phyloP scores from a whole-genome alignment of 2,329 filamentous ascomycete genomes.

The Phialophora chinensis region DNA sequence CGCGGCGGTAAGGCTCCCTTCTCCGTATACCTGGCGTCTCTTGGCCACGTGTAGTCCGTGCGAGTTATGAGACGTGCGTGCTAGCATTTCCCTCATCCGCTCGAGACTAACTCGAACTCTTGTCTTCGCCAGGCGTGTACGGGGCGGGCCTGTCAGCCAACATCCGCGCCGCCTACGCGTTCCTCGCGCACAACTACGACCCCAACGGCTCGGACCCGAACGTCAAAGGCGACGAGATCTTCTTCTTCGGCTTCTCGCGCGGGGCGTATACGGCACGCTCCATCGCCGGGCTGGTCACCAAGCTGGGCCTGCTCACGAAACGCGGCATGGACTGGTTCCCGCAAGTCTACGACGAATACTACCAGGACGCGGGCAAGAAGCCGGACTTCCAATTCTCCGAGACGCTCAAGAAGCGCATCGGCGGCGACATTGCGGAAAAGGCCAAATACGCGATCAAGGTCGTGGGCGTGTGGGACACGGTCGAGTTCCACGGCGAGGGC shows the following conservation, averaged over 20 bases:
- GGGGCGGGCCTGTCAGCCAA: constrained; percentile 35
- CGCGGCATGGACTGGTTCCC: constrained; percentile 40
- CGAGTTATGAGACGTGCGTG: not conserved
- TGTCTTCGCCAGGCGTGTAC: constrained; percentile 25
- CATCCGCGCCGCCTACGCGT: constrained; percentile 37
- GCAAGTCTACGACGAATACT: constrained; percentile 42
- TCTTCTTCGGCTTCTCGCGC: constrained; percentile 57
- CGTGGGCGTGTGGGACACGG: constrained; percentile 43
- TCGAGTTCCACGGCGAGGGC: constrained; percentile 40
- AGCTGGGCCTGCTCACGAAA: constrained; percentile 51
- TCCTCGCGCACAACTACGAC: constrained; percentile 45
- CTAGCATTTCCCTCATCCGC: not conserved
- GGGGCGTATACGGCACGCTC: constrained; percentile 56
- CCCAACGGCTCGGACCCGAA: constrained; percentile 29
- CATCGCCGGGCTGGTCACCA: constrained; percentile 53
- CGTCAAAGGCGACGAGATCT: constrained; percentile 54
- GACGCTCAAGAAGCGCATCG: constrained; percentile 25
- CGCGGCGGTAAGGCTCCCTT: constrained; percentile 29
- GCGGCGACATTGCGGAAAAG: constrained; percentile 43
- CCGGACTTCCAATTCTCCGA: constrained; percentile 31
- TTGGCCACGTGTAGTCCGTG: too few relatives aligned
- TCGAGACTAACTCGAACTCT: not conserved
- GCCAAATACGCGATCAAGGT: constrained; percentile 46
- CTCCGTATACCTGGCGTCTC: not conserved
- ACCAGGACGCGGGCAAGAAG: constrained; percentile 20